Percentiles rank a stretch among this genome's conserved stretches.
Evolutionary conservation across 2,329 filamentous ascomycete species (phyloP).

Genomic region (Trichoderma brevicompactum): DNA sequence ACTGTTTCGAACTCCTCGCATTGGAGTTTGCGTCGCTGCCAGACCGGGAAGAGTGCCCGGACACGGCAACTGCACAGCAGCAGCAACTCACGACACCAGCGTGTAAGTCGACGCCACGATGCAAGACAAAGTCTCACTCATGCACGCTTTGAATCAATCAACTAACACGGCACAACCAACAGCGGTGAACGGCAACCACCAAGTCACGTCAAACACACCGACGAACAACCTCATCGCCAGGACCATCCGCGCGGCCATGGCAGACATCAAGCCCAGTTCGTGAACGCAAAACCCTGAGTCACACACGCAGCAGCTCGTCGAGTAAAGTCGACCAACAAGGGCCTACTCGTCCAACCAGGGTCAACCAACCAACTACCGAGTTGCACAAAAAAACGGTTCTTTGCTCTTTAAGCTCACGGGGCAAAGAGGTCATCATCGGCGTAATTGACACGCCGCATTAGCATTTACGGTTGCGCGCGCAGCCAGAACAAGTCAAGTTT

Average conservation of each 20-base stretch:
- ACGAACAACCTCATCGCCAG: conserved; percentile 42
- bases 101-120: conserved; percentile 10
- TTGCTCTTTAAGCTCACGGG: neutral
- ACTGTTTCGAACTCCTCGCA: conserved; percentile 35
- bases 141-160: neutral
- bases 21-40: conserved; percentile 36
- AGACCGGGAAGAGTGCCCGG: conserved; percentile 34
- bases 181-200: neutral
- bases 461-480: too few relatives aligned
- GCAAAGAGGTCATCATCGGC: neutral
- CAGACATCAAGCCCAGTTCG: conserved; percentile 31
- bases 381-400: too few relatives aligned
- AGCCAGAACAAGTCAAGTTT: too few relatives aligned
- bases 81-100: conserved; percentile 1
- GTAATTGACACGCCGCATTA: too few relatives aligned
- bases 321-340: too few relatives aligned
- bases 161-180: too few relatives aligned
- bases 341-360: too few relatives aligned
- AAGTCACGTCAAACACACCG: conserved; percentile 22
- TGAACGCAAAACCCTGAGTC: neutral
- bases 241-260: conserved; percentile 41
- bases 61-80: neutral
- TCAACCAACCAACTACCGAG: too few relatives aligned
- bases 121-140: neutral
- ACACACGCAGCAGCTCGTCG: too few relatives aligned